These are phyloP conservation scores for Suillus alpinus DNA, from an alignment of 768 basidiomycete genomes.

Conservation along the genomic window DNA sequence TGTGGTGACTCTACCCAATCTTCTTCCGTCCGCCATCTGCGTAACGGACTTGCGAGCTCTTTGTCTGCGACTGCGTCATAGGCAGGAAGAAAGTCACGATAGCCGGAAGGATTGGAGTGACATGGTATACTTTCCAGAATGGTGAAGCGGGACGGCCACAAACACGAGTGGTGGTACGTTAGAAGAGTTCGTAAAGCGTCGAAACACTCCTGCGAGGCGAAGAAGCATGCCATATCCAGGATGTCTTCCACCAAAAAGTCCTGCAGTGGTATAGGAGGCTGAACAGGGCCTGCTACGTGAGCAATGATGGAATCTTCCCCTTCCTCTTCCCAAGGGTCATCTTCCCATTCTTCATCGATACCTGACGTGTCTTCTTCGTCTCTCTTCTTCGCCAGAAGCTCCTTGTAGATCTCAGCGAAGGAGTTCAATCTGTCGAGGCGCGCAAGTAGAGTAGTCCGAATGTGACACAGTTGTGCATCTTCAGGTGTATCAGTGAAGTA, in stretches of 20 bases:
- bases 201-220: constrained; percentile 65
- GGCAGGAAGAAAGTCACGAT: constrained; percentile 59
- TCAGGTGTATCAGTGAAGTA: constrained; percentile 57
- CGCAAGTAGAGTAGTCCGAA: constrained; percentile 67
- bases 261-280: constrained; percentile 51
- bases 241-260: constrained; percentile 63
- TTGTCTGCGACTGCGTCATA: constrained; percentile 46
- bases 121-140: constrained; percentile 77
- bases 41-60: constrained; percentile 36
- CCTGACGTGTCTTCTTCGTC: constrained; percentile 20
- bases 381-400: constrained; percentile 27
- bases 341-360: constrained; percentile 46
- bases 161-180: constrained; percentile 46
- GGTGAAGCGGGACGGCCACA: constrained; percentile 69
- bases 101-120: constrained; percentile 63
- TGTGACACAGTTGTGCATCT: constrained; percentile 61
- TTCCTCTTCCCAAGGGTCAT: constrained; percentile 67
- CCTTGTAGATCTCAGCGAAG: constrained; percentile 59
- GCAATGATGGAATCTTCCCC: constrained; percentile 21
- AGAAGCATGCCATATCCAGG: constrained; percentile 52
- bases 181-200: constrained; percentile 56
- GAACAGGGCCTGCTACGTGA: constrained; percentile 24
- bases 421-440: constrained; percentile 71
- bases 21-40: constrained; percentile 47
- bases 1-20: constrained; percentile 59